phyloP scores from a whole-genome alignment of 495 filamentous ascomycete genomes.

The Podospora fimiseda region DNA sequence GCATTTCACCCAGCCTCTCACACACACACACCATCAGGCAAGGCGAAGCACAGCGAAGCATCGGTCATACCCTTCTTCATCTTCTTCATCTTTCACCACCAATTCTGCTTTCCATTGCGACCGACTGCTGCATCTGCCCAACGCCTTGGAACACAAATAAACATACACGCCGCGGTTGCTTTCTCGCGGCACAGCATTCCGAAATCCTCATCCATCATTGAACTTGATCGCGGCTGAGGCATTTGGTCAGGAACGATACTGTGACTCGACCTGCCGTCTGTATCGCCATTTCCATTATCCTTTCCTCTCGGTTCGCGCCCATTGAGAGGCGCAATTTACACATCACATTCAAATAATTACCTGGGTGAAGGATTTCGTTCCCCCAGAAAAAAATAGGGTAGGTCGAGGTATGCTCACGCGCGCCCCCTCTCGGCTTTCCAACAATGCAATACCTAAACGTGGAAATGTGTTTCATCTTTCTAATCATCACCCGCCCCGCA shows the following conservation, averaged over 20 bases:
- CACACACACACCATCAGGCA: conserved; percentile 23
- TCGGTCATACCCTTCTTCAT: conserved; percentile 15
- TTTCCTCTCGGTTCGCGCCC: background rate
- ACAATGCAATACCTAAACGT: conserved; percentile 2
- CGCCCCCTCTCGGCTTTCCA: background rate
- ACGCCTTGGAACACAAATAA: background rate
- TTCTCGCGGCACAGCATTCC: conserved; percentile 3
- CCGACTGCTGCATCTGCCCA: conserved; percentile 4
- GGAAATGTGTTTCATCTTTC: conserved; percentile 11
- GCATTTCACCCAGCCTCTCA: conserved; percentile 28
- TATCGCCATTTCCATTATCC: conserved; percentile 11
- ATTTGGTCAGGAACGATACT: conserved; percentile 21
- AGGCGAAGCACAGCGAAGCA: conserved; percentile 19
- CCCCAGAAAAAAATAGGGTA: conserved; percentile 9
- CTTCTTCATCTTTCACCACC: conserved; percentile 9
- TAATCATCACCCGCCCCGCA: conserved; percentile 5
- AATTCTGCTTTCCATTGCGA: conserved; percentile 1
- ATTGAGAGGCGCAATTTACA: background rate
- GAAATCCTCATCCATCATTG: background rate
- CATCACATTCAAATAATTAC: conserved; percentile 5
- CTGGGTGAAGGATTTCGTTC: conserved; percentile 5
- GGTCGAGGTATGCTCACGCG: background rate
- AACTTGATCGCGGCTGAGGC: conserved; percentile 25
- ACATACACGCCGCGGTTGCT: background rate
- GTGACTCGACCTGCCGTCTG: conserved; percentile 15